Percentiles rank a stretch among this genome's conserved stretches.
phyloP scores from a whole-genome alignment of 2,329 filamentous ascomycete genomes.

The Chaetomium olivaceum region DNA sequence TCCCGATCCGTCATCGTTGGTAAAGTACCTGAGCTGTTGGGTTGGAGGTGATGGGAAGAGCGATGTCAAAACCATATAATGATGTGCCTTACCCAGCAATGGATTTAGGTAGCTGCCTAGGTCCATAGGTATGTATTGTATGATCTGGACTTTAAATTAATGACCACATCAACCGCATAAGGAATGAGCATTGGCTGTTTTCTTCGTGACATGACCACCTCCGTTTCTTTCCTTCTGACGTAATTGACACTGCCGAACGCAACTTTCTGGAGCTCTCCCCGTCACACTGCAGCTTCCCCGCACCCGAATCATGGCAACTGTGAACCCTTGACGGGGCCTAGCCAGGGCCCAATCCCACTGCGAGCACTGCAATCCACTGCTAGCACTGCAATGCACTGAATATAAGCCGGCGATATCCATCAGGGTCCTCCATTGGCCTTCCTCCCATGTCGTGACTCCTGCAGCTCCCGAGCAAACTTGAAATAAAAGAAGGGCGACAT shows the following conservation, averaged over 20 bases:
- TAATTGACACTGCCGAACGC: conserved; percentile 7
- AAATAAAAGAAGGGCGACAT: conserved; percentile 7
- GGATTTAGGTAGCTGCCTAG: background rate
- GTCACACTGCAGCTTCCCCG: conserved; percentile 22
- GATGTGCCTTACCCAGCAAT: no score
- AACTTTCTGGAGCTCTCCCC: conserved; percentile 2
- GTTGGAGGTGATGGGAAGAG: background rate
- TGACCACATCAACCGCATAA: background rate
- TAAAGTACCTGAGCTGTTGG: background rate
- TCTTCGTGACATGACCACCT: background rate
- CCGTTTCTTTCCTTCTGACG: conserved; percentile 11
- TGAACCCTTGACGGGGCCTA: conserved; percentile 5
- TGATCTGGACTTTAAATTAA: background rate
- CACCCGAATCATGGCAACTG: conserved; percentile 18
- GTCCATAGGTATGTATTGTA: no score
- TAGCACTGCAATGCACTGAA: conserved; percentile 9
- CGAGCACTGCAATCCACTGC: conserved; percentile 1
- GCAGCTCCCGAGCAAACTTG: background rate
- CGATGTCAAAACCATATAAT: no score
- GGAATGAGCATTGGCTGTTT: background rate
- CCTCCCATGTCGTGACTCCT: background rate
- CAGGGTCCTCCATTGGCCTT: conserved; percentile 14
- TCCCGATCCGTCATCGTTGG: conserved; percentile 2
- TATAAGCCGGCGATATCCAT: conserved; percentile 35
- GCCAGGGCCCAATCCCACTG: conserved; percentile 13